A percentile compares a stretch with the other conserved stretches of the same genome.
Evolutionary conservation across 805 yeast genomes (phyloP).

Genomic region (Lachancea dasiensis): DNA sequence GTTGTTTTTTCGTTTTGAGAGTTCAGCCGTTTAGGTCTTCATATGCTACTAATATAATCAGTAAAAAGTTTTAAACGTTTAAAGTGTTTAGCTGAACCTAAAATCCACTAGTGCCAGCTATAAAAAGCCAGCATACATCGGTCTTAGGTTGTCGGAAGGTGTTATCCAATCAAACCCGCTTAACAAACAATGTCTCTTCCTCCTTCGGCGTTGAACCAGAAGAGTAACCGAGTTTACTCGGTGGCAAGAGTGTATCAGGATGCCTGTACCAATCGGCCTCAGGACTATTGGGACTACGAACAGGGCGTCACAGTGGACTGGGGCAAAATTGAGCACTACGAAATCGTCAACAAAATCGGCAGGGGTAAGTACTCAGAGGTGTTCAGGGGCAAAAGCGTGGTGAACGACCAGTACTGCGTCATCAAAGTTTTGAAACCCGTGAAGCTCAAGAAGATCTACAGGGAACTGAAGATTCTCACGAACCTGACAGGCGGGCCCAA

Average conservation of each 20-base stretch:
- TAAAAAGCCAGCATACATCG: no score
- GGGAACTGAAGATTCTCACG: constrained; percentile 83
- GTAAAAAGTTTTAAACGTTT: no score
- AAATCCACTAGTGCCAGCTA: no score
- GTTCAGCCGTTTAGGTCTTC: no score
- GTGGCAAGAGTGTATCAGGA: constrained; percentile 76
- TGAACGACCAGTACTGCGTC: constrained; percentile 60
- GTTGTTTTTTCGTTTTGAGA: no score
- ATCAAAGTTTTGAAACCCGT: constrained; percentile 92
- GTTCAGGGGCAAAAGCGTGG: constrained; percentile 70
- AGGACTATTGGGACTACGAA: constrained; percentile 84
- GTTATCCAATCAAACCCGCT: no score
- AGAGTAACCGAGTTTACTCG: constrained; percentile 39
- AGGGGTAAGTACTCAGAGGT: constrained; percentile 94
- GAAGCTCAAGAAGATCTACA: constrained; percentile 82
- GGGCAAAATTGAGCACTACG: constrained; percentile 83
- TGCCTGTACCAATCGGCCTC: constrained; percentile 69
- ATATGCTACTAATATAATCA: no score
- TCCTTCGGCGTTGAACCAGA: constrained; percentile 31
- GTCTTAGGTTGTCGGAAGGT: no score
- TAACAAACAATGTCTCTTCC: constrained; percentile 29
- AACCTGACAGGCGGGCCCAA: constrained; percentile 82
- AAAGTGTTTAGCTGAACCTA: no score
- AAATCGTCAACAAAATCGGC: constrained; percentile 77
- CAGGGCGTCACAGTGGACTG: constrained; percentile 60